Evolutionary conservation across 495 filamentous ascomycete species (phyloP), one percentile per base, ranked within the genome.

Genomic region (Penicillium bialowiezense): DNA sequence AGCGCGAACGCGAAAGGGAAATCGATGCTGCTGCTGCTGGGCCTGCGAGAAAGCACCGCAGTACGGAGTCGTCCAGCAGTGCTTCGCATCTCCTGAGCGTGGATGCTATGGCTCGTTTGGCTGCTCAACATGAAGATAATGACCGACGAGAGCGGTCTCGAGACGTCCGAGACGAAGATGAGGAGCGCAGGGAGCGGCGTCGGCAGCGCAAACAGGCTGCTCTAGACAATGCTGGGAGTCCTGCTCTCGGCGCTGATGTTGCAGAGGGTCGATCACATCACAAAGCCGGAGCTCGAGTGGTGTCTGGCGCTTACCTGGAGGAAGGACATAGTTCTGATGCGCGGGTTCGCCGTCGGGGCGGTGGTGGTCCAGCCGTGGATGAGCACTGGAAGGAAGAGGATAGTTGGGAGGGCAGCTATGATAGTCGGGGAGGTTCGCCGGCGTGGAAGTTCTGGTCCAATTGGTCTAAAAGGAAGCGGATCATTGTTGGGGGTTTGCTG

Each of bases 221-320:
- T 15, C 34, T 68, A 41, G 63, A 54, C 40, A 58, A 68, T 54
- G 48, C 35, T 51, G 31, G 54, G 36, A 44, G 63, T 23, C 53
- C 39, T 24, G 55, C 44, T 18, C 47, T 56, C 18, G 61, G 41
- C 9, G 60, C 20, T 33, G 64, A 64, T 37, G 44, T 68, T 20
- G 62, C 49, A 1, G 54, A 64, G 18, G 56, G 60, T 6, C 52
- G 56, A 15, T 60, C 70, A 17, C 64, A 73, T 32, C 67, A 69
- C 28, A 71, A 73, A 47, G 74, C 75, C 43, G 77, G 75, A 39
- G 70, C 81, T 26, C 69, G 84, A 50, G 72, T 87, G 17, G 82
- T 87, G 5, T 89, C 86, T 40, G 87, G 87, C 13, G 77, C 84
- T 0, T 68, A 84, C 44, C 54, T 86, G 50, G 87, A 90, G 58